These are phyloP conservation scores for Protomyces gravidus DNA, from an alignment of 1,139 yeast genomes.

Conservation along the genomic window DNA sequence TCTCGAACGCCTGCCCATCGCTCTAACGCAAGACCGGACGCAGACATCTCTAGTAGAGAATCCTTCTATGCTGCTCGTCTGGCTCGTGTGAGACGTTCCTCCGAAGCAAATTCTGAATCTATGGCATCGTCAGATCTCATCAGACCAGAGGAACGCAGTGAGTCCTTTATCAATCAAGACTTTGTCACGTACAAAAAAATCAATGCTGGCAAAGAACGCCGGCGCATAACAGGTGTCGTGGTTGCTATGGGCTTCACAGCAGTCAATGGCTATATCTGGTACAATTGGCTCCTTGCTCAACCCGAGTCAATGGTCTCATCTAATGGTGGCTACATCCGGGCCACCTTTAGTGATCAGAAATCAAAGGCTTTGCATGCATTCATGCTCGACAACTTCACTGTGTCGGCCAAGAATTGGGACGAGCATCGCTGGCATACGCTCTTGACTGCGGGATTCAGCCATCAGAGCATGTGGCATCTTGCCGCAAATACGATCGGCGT, in stretches of 20 bases:
- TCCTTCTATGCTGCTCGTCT: too few relatives aligned
- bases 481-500: constrained; percentile 22
- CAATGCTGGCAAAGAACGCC: neutral
- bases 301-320: neutral
- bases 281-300: constrained; percentile 11
- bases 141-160: too few relatives aligned
- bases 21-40: too few relatives aligned
- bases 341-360: neutral
- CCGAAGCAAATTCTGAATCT: too few relatives aligned
- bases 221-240: neutral
- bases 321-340: neutral
- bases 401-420: constrained; percentile 8
- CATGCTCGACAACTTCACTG: constrained; percentile 14
- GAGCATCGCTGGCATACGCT: constrained; percentile 19
- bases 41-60: too few relatives aligned
- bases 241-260: constrained; percentile 21
- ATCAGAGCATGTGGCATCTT: constrained; percentile 16
- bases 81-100: too few relatives aligned
- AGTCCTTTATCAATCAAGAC: too few relatives aligned
- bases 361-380: neutral
- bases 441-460: constrained; percentile 16
- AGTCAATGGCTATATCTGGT: constrained; percentile 22
- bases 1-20: too few relatives aligned
- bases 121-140: too few relatives aligned
- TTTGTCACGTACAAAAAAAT: too few relatives aligned